A percentile compares a stretch with the other conserved stretches of the same genome.
These are phyloP conservation scores for Lasiosphaeria miniovina DNA, from an alignment of 495 filamentous ascomycete species.

Conservation along the genomic window DNA sequence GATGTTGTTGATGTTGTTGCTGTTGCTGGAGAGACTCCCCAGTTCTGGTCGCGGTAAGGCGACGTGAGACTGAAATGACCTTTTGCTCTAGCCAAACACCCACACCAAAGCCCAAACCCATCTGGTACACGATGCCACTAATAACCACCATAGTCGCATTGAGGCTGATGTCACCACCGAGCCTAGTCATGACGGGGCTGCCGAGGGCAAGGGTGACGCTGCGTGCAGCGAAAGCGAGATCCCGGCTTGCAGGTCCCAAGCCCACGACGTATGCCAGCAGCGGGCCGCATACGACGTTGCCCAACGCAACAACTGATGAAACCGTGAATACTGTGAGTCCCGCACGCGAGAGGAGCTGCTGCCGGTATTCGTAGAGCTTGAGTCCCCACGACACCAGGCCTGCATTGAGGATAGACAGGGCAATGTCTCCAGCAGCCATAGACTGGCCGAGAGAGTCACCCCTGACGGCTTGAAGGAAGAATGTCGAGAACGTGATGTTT, in stretches of 20 bases:
- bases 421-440: constrained; percentile 44
- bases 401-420: constrained; percentile 41
- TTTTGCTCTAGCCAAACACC: constrained; percentile 36
- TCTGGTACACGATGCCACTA: constrained; percentile 45
- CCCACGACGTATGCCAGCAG: constrained; percentile 33
- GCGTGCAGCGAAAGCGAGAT: constrained; percentile 43
- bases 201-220: constrained; percentile 44
- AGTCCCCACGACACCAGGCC: constrained; percentile 46
- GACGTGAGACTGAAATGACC: not conserved
- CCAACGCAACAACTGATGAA: constrained; percentile 29
- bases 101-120: constrained; percentile 33
- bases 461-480: constrained; percentile 24
- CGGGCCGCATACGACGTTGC: constrained; percentile 38
- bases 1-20: not conserved
- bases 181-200: constrained; percentile 34
- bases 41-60: too few species aligned
- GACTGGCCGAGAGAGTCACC: not conserved
- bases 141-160: constrained; percentile 46
- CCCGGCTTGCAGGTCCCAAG: constrained; percentile 26
- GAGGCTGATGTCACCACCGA: constrained; percentile 40
- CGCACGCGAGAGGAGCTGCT: constrained; percentile 36
- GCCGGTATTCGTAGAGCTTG: constrained; percentile 48
- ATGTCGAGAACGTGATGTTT: constrained; percentile 31
- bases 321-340: constrained; percentile 36
- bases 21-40: not conserved